Percentiles rank a stretch among this genome's conserved stretches.
These are phyloP conservation scores for Cyanodermella asteris DNA, from an alignment of 2,329 filamentous ascomycete species.

Conservation along the genomic window DNA sequence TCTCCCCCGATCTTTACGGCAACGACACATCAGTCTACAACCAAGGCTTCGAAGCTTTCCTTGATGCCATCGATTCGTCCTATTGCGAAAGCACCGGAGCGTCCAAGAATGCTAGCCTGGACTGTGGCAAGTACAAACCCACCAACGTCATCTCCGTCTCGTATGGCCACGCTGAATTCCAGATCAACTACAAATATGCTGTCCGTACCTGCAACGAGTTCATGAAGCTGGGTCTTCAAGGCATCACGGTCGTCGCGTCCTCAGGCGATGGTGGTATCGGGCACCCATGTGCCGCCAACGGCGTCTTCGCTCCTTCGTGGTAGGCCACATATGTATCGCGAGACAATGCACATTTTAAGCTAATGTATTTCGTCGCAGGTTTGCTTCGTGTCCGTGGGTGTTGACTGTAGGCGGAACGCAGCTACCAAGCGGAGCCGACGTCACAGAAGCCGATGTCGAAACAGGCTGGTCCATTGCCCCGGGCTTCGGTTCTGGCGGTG, in stretches of 20 bases:
- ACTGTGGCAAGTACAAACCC: slow-evolving; percentile 19
- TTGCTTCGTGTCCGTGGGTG: slow-evolving; percentile 32
- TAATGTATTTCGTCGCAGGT: slow-evolving; percentile 38
- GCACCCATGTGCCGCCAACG: slow-evolving; percentile 17
- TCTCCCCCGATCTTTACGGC: too few relatives aligned
- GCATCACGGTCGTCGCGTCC: slow-evolving; percentile 25
- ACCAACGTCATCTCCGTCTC: slow-evolving; percentile 16
- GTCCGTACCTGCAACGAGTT: slow-evolving; percentile 19
- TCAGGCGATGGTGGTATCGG: slow-evolving; percentile 24
- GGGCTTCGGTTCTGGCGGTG: slow-evolving; percentile 25
- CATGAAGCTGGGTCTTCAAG: slow-evolving; percentile 26
- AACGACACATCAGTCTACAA: too few relatives aligned
- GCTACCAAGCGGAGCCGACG: slow-evolving; percentile 17
- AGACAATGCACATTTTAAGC: slow-evolving; percentile 35
- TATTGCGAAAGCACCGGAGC: slow-evolving; percentile 19
- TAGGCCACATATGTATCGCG: slow-evolving; percentile 28
- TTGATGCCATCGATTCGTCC: slow-evolving; percentile 25
- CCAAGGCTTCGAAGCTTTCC: slow-evolving; percentile 27
- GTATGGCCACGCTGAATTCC: slow-evolving; percentile 17
- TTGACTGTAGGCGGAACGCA: slow-evolving; percentile 31
- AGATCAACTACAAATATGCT: slow-evolving; percentile 14
- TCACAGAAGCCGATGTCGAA: too few relatives aligned
- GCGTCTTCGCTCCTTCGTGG: slow-evolving; percentile 26
- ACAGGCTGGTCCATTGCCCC: too few relatives aligned
- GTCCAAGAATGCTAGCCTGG: slow-evolving; percentile 14